Evolutionary conservation across 805 yeast genomes (phyloP), one percentile per base, ranked within the genome.

Genomic region (Starmerella davenportii): DNA sequence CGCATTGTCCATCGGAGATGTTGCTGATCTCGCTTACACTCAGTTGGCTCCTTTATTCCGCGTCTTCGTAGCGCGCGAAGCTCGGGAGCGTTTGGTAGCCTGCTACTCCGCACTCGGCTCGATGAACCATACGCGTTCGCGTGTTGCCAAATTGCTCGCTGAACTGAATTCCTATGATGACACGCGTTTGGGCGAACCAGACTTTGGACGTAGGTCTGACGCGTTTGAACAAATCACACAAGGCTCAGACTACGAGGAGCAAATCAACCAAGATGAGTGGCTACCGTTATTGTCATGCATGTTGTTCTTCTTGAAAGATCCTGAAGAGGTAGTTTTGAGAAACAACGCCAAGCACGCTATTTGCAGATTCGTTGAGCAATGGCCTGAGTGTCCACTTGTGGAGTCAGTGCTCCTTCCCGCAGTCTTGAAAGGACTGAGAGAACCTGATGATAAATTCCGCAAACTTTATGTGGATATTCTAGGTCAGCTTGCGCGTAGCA

Each of bases 311-410:
- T 69, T 90, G 41, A 72, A 73, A 40, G 93, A 81, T 50, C 74
- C 73, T 28, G 75, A 72, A 13, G 98, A 87, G 56, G 62, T 78
- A 36, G 76, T 93, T 0, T 61, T 87, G 41, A 68, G 95, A 56
- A 68, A 79, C 1, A 80, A 79, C 51, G 80, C 94, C 2, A 58
- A 79, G 1, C 74, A 68, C 46, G 59, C 73, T 1, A 54, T 87
- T 41, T 66, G 65, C 40, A 62, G 77, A 36, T 81, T 75, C 52
- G 58, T 79, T 34, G 94, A 82, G 25, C 4, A 49, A 4, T 30
- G 19, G 16, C 28, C 34, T 4, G 48, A 38, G 4, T 9, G 39
- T 2, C 41, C 44, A 1, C 49, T 70, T 15, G 60, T 80, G 51
- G 69, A 70, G 36, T 62, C 63, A 4, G 53, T 69, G 2, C 51